A percentile compares a stretch with the other conserved stretches of the same genome.
phyloP scores from a whole-genome alignment of 441 rosid species.

The Melianthus villosus region DNA sequence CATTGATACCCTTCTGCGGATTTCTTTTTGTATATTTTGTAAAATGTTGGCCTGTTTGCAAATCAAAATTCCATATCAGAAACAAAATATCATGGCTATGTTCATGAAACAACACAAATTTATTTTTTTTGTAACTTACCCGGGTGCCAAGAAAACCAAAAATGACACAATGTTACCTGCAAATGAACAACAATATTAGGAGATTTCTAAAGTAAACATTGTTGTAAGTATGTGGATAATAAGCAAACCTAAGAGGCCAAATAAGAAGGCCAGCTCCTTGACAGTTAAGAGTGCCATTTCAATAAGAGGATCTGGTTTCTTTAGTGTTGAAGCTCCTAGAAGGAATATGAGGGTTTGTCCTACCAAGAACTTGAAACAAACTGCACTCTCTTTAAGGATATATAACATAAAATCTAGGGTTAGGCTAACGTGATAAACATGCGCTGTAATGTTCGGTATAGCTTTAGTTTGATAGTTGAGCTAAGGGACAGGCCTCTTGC shows the following conservation, averaged over 20 bases:
- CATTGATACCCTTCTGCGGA: constrained; percentile 56
- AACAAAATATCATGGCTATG: not conserved
- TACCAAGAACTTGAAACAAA: too few species aligned
- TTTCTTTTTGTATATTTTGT: constrained; percentile 39
- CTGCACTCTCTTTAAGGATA: too few species aligned
- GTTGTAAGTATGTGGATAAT: not conserved
- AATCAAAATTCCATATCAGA: not conserved
- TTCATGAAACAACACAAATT: not conserved
- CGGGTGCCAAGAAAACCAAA: constrained; percentile 58
- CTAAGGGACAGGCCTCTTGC: too few species aligned
- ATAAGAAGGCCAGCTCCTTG: constrained; percentile 33
- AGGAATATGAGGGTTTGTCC: too few species aligned
- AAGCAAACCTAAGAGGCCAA: constrained; percentile 43
- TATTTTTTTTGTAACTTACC: constrained; percentile 24
- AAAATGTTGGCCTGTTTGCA: constrained; percentile 45
- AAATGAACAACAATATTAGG: not conserved
- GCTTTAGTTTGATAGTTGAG: too few species aligned
- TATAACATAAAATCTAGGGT: too few species aligned
- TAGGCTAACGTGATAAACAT: too few species aligned
- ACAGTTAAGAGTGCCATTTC: constrained; percentile 25
- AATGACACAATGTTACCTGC: constrained; percentile 45
- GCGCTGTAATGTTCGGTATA: too few species aligned
- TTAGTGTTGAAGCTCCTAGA: too few species aligned
- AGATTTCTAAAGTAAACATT: not conserved
- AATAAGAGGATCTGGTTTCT: too few species aligned